Evolutionary conservation across 768 basidiomycete species (phyloP), one percentile per base, ranked within the genome.

Genomic region (Hortiboletus flavorubellus): DNA sequence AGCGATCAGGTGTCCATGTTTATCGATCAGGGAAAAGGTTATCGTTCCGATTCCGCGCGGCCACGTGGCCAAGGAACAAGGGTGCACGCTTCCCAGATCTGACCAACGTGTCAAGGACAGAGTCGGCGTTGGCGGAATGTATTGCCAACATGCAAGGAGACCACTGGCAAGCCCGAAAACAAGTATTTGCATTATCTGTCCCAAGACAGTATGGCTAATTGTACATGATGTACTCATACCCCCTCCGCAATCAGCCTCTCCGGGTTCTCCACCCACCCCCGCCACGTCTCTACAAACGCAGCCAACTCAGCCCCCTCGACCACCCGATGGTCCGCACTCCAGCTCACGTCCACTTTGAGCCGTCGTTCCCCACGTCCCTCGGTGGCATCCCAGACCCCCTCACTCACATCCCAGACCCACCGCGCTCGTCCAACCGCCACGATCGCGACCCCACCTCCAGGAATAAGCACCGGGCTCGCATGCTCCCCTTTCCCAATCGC

Each of bases 251-350:
- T 79, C 56, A 92, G 64, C 67, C 87, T 76, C 67, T 79, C 81
- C 3, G 93, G 93, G 2, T 72, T 67, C 72, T 93, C 91, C 15
- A 93, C 87, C 76, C 84, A 91, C 15, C 72, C 75, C 56, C 91
- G 81, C 92, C 92, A 95, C 41, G 78, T 76, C 74, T 93, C 91
- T 56, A 92, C 87, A 68, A 95, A 92, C 59, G 89, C 91, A 50
- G 89, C 91, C 58, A 95, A 67, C 73, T 95, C 92, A 2, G 91
- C 92, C 5, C 92, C 92, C 67, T 95, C 92, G 10, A 93, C 84
- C 8, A 95, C 84, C 15, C 92, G 74, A 71, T 95, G 93, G 61
- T 95, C 92, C 46, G 87, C 92, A 57, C 83, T 84, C 89, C 92
- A 94, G 59, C 87, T 89, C 5, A 92, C 75, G 10, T 80, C 80